A percentile compares a stretch with the other conserved stretches of the same genome.
Conservation (phyloP, 75 land plant species). For the Azolla pinnata region DNA sequence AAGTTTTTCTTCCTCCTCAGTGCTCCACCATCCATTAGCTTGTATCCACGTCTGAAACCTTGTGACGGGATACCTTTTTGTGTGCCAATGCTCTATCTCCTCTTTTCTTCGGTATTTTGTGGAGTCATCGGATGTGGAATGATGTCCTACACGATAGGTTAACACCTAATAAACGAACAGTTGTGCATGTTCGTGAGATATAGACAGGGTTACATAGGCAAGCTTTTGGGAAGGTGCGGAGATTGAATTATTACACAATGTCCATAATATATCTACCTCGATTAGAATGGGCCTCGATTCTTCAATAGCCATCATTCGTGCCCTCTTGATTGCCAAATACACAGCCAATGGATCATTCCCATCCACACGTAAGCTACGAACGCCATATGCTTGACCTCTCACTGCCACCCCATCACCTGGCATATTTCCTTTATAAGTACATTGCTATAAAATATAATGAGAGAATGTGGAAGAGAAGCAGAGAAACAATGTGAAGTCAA, state of each 20-base stretch:
- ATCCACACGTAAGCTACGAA: conserved; percentile 70
- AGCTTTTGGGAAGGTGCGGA: too few relatives aligned
- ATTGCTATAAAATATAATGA: not conserved
- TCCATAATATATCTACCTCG: conserved; percentile 40
- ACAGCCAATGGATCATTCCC: conserved; percentile 86
- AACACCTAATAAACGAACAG: conserved; percentile 37
- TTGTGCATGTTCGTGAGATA: not conserved
- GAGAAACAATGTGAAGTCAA: too few relatives aligned
- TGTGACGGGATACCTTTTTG: conserved; percentile 45
- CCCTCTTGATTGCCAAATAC: conserved; percentile 49
- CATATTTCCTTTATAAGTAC: not conserved
- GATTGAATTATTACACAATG: not conserved
- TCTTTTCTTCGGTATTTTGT: conserved; percentile 66
- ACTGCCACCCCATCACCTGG: conserved; percentile 73
- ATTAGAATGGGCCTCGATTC: conserved; percentile 63
- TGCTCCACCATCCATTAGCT: conserved; percentile 65
- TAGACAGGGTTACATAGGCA: too few relatives aligned
- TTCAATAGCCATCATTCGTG: conserved; percentile 56
- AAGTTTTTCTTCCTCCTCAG: conserved; percentile 43
- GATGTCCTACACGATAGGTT: conserved; percentile 85
- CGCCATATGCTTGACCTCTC: conserved; percentile 77
- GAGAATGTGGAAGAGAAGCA: too few relatives aligned
- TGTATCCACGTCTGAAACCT: conserved; percentile 63
- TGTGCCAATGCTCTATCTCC: conserved; percentile 82
- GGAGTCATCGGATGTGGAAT: conserved; percentile 93